phyloP scores from a whole-genome alignment of 1,284 basidiomycete species.

The Microbotryum silenes-acaulis region DNA sequence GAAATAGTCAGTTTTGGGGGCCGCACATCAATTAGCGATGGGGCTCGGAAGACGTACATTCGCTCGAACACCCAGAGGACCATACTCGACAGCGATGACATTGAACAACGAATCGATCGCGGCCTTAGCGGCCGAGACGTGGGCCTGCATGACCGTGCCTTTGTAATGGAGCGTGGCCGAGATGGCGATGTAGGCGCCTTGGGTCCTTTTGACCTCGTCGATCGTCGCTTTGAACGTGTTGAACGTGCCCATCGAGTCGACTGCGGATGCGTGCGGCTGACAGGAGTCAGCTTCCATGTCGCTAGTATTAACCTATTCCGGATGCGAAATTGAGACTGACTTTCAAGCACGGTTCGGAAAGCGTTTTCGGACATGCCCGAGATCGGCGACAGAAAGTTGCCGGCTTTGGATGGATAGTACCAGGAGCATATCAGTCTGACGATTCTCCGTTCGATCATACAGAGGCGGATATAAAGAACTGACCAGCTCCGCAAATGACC shows the following conservation, averaged over 20 bases:
- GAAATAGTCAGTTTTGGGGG: not conserved
- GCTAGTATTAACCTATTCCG: too few relatives aligned
- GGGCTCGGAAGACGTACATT: slow-evolving; percentile 51
- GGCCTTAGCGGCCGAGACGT: slow-evolving; percentile 91
- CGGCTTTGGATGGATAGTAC: slow-evolving; percentile 23
- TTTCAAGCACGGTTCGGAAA: slow-evolving; percentile 88
- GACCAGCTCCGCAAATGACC: slow-evolving; percentile 52
- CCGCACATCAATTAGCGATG: not conserved
- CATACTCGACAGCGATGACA: slow-evolving; percentile 86
- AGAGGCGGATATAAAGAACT: not conserved
- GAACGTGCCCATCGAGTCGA: slow-evolving; percentile 69
- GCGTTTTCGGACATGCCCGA: slow-evolving; percentile 58
- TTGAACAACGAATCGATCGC: slow-evolving; percentile 76
- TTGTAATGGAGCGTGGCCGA: slow-evolving; percentile 81
- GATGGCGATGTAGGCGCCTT: slow-evolving; percentile 83
- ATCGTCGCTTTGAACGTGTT: slow-evolving; percentile 90
- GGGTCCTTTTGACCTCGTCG: slow-evolving; percentile 57
- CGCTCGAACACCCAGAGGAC: slow-evolving; percentile 83
- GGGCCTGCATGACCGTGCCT: slow-evolving; percentile 84
- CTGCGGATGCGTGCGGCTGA: not conserved
- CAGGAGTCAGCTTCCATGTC: too few relatives aligned
- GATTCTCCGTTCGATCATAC: not conserved
- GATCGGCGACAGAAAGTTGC: slow-evolving; percentile 40
- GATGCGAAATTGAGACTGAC: slow-evolving; percentile 60
- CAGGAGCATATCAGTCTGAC: not conserved